Base-by-base conservation (phyloP, 306 rosid genomes). In the Pyrus betulifolia region DNA sequence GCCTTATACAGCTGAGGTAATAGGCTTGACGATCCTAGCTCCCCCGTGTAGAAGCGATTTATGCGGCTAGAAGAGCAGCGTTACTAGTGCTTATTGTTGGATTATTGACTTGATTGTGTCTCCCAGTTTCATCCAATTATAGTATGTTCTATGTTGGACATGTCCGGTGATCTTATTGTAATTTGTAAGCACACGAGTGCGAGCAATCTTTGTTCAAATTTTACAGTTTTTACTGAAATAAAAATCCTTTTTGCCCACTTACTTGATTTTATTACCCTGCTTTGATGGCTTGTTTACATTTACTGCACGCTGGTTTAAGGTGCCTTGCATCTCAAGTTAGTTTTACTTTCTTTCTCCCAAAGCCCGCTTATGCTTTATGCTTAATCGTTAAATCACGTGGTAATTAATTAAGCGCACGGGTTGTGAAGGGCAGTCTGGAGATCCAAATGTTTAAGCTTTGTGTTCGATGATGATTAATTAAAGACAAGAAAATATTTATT, bases 1-100 rank as follows among this genome's bases (percentile, higher is more conserved):
- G 77, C 87, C 88, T 27, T 65, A 51, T 61, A 87, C 80, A 60
- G 87, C 82, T 71, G 98, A 90, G 74, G 74, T 92, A 52, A 85
- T 92, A 42, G 97, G 92, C 84, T 60, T 94, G 84, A 82, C 88
- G 51, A 90, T 93, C 7, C 98, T 97, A 65, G 83, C 98, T 55
- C 91, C 98, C 13, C 65, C 80, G 62, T 82, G 92, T 80, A 82
- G 91, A 86, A 83, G 58, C 3, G 55, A 84, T 79, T 68, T 86
- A 31, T 79, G 69, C 1, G 83, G 85, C 58, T 84, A 85, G 83
- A 93, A 82, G 85, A 86, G 94, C 75, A 90, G 86, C 82, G 69
- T 80, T 84, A 60, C 86, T 25, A 44, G 81, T 33, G 74, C 61
- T 75, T 68, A 70, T 70, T 70, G 79, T 77, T 81, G 84, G 82